Conservation (phyloP, 2,329 filamentous ascomycete species). For the Neofusicoccum cordaticola region DNA sequence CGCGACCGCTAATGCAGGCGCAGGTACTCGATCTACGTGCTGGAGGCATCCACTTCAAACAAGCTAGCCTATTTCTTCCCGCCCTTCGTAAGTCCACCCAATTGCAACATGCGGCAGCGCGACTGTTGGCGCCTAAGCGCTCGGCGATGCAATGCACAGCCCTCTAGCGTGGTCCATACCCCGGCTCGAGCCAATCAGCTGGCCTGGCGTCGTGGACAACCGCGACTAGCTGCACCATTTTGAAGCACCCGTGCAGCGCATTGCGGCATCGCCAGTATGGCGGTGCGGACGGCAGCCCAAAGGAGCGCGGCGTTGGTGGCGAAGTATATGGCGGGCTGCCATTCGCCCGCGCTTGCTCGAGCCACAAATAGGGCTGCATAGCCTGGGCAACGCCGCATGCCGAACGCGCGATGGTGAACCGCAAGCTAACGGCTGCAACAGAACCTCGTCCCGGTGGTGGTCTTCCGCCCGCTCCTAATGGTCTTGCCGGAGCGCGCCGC, state of each 20-base stretch:
- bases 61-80: constrained; percentile 49
- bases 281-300: background rate
- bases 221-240: background rate
- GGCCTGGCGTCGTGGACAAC: background rate
- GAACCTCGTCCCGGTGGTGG: constrained; percentile 72
- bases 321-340: constrained; percentile 10
- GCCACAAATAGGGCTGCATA: constrained; percentile 19
- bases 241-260: background rate
- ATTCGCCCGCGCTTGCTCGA: constrained; percentile 12
- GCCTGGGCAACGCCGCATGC: constrained; percentile 7
- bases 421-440: constrained; percentile 32
- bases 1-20: constrained; percentile 59
- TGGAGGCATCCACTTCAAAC: constrained; percentile 51
- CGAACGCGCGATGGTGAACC: background rate
- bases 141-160: background rate
- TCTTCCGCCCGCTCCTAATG: constrained; percentile 71
- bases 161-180: background rate
- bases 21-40: constrained; percentile 55
- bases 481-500: constrained; percentile 64
- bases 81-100: constrained; percentile 41
- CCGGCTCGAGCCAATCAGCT: background rate
- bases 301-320: constrained; percentile 15
- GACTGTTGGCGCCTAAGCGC: constrained; percentile 16
- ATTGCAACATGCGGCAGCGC: background rate
- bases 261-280: constrained; percentile 6